These are phyloP conservation scores for Ogataea populi-albae DNA, from an alignment of 805 yeast species.

Conservation along the genomic window DNA sequence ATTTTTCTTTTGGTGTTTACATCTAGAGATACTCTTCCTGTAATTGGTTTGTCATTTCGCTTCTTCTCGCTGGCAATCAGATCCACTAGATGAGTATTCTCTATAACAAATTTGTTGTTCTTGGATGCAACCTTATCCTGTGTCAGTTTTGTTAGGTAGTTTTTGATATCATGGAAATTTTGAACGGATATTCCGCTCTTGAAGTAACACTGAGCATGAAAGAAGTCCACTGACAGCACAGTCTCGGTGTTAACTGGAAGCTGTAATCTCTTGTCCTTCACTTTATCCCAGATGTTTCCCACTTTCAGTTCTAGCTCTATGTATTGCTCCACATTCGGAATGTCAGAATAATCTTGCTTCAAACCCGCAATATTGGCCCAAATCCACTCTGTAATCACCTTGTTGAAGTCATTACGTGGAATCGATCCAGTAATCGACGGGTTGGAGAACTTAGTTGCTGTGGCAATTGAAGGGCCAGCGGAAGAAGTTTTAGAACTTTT, in stretches of 20 bases:
- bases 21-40: conserved; percentile 66
- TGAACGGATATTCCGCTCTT: conserved; percentile 64
- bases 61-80: conserved; percentile 58
- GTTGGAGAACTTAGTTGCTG: conserved; percentile 22
- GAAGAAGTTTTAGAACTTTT: conserved; percentile 8
- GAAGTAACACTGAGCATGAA: conserved; percentile 53
- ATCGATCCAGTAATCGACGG: conserved; percentile 68
- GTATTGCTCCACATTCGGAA: conserved; percentile 42
- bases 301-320: conserved; percentile 74
- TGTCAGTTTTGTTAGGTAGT: conserved; percentile 54
- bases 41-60: conserved; percentile 62
- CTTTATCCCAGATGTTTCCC: conserved; percentile 67
- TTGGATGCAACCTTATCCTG: conserved; percentile 19
- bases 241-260: conserved; percentile 71
- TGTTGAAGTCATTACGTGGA: conserved; percentile 77
- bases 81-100: conserved; percentile 64
- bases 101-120: conserved; percentile 49
- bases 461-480: conserved; percentile 1
- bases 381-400: conserved; percentile 84
- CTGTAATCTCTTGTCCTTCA: conserved; percentile 56
- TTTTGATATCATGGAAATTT: conserved; percentile 55
- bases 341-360: conserved; percentile 41
- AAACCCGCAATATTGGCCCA: conserved; percentile 75
- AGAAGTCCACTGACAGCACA: conserved; percentile 47
- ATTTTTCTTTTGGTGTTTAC: conserved; percentile 62